Evolutionary conservation across 306 rosid species (phyloP), one percentile per base, ranked within the genome.

Genomic region (Corylus americana): DNA sequence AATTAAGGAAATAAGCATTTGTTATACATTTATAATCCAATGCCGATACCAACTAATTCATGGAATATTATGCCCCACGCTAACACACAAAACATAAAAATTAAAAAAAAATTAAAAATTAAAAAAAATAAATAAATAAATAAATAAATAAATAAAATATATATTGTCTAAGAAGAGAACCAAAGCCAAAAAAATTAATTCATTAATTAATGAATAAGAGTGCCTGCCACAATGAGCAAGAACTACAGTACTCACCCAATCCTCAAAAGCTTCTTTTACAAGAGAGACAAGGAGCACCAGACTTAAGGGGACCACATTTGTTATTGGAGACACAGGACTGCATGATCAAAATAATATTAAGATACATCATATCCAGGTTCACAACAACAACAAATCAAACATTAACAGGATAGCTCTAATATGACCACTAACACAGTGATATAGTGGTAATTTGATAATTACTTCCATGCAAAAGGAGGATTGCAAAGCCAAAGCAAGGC

Each of bases 221-320:
- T 4, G 73, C 62, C 76, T 47, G 29, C 59, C 61, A 62, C 67
- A 75, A 75, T 25, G 74, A 81, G 25, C 49, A 78, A 55, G 79
- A 77, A 80, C 37, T 66, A 70, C 55, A 59, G 64, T 50, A 83
- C 97, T 92, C 83, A 94, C 98, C 96, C 94, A 94, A 80, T 94
- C 97, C 87, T 94, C 98, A 83, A 89, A 94, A 78, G 98, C 98
- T 86, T 94, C 98, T 86, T 94, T 94, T 44, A 90, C 80, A 55
- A 94, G 95, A 84, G 98, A 92, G 71, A 94, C 89, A 18, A 94
- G 86, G 82, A 94, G 91, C 94, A 94, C 98, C 85, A 92, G n/a
- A 74, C 92, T 87, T 70, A 94, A 83, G 58, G 98, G 98, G 79
- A 92, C 82, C 86, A 94, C 97, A 81, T 91, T 94, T 70, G 98